Percentiles rank a stretch among this genome's conserved stretches.
Evolutionary conservation across 768 basidiomycete species (phyloP).

Genomic region (Russula olivacea): DNA sequence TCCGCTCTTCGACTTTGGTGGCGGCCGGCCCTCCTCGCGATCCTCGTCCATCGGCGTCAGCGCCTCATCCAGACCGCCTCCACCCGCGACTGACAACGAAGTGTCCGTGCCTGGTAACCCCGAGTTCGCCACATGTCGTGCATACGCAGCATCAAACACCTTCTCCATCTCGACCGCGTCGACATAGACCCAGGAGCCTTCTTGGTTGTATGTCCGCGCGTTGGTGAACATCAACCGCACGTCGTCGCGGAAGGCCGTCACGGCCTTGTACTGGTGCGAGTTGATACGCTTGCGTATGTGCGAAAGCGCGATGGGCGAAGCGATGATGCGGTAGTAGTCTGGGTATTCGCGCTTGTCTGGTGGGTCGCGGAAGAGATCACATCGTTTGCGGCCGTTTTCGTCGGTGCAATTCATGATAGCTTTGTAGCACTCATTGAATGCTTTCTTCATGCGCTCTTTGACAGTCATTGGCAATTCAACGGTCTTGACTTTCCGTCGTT

Average conservation of each 20-base stretch:
- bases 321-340: slow-evolving; percentile 88
- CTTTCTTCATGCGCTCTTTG: slow-evolving; percentile 78
- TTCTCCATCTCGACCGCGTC: slow-evolving; percentile 95
- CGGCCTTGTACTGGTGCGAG: slow-evolving; percentile 63
- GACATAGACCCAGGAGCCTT: slow-evolving; percentile 91
- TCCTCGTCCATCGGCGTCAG: slow-evolving; percentile 64
- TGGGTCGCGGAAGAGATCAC: slow-evolving; percentile 83
- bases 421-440: slow-evolving; percentile 67
- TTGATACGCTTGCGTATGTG: slow-evolving; percentile 74
- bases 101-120: slow-evolving; percentile 69
- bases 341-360: slow-evolving; percentile 85
- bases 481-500: slow-evolving; percentile 76
- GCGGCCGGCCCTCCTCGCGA: slow-evolving; percentile 60
- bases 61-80: slow-evolving; percentile 58
- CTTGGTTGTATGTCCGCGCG: slow-evolving; percentile 88
- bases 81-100: slow-evolving; percentile 38
- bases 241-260: slow-evolving; percentile 67
- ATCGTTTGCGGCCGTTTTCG: slow-evolving; percentile 68
- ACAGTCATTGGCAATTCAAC: slow-evolving; percentile 51
- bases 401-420: slow-evolving; percentile 71
- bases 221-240: slow-evolving; percentile 93
- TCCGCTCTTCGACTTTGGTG: slow-evolving; percentile 51
- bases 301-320: slow-evolving; percentile 80
- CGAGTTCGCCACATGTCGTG: slow-evolving; percentile 55
- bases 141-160: slow-evolving; percentile 68